Evolutionary conservation across 192 early-diverging fungal genomes (phyloP), one percentile per base, ranked within the genome.

Genomic region (Coemansia sp.): DNA sequence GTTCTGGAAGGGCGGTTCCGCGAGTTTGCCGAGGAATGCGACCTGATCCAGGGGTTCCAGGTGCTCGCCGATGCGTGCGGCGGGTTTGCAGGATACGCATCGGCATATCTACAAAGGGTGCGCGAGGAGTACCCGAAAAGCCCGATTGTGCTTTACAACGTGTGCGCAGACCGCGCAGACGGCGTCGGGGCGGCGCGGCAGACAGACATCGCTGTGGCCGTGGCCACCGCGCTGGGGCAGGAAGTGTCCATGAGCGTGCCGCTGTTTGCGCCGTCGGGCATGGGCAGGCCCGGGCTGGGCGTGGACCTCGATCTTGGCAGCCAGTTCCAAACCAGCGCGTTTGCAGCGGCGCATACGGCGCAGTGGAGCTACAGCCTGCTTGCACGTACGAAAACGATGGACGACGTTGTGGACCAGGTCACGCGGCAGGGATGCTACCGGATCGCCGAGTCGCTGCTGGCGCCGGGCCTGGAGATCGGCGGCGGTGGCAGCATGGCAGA

Each of bases 71-170:
- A 85, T 48, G 78, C 86, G 1, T 63, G 77, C 23, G 85, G 86
- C 50, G 90, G 85, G 7, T 90, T 87, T 78, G 87, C 86, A n/a
- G 90, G 90, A 4, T 92, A 83, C 61, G 65, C 82, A 18, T 53
- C 77, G 42, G 83, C 80, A 35, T 84, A 85, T 42, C 32, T 92
- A 23, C 80, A 83, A 23, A 61, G 74, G 36, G 62, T 89, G 49
- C 83, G 85, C 8, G 88, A 92, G 20, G 90, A 92, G 62, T 92
- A 71, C 69, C 83, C 88, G 0, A 92, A 92, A 56, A 52, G 79
- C 0, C 55, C 86, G 3, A 62, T 92, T 7, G 35, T 88, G 3
- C 81, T 84, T 8, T 90, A 83, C 67, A 86, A 76, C 18, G 74
- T 83, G 34, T 80, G 68, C 19, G 66, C 70, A 30, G 10, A 39